Evolutionary conservation across 495 filamentous ascomycete species (phyloP).

Genomic region (Acidomyces sp.): DNA sequence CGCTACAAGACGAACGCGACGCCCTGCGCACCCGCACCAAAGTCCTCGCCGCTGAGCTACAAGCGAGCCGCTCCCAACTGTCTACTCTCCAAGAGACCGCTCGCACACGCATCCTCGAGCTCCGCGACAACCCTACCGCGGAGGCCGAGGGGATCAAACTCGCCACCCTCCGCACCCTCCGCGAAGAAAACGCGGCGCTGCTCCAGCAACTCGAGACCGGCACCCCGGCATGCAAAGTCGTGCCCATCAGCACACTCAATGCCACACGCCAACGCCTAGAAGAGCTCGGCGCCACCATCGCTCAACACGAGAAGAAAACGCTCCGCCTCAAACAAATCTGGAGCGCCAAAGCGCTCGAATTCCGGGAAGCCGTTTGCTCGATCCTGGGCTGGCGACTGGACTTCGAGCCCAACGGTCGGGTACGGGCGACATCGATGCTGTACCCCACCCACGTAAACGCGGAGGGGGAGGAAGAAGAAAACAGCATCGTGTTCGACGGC

Average conservation of each 20-base stretch:
- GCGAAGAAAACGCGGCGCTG: constrained; percentile 73
- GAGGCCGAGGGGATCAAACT: constrained; percentile 70
- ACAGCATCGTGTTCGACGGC: constrained; percentile 91
- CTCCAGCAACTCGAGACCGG: constrained; percentile 56
- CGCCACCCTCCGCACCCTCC: constrained; percentile 59
- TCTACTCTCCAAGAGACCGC: constrained; percentile 55
- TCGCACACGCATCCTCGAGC: constrained; percentile 70
- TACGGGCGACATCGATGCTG: constrained; percentile 69
- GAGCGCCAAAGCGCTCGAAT: constrained; percentile 74
- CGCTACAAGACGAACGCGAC: constrained; percentile 64
- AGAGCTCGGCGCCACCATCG: constrained; percentile 58
- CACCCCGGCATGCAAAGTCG: constrained; percentile 32
- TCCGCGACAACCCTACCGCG: constrained; percentile 81
- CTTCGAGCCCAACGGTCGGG: constrained; percentile 86
- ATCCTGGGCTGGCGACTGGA: constrained; percentile 86
- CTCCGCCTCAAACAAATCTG: constrained; percentile 81
- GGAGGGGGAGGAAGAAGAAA: constrained; percentile 53
- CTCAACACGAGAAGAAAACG: constrained; percentile 71
- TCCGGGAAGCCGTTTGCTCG: constrained; percentile 80
- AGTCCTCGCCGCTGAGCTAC: constrained; percentile 59
- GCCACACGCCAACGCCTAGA: constrained; percentile 56
- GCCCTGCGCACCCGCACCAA: constrained; percentile 51
- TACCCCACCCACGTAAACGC: constrained; percentile 45
- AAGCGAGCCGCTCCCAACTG: constrained; percentile 58
- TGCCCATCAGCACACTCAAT: constrained; percentile 68